Conservation (phyloP, 352 stramenopile species). For the Phytophthora pseudosyringae region DNA sequence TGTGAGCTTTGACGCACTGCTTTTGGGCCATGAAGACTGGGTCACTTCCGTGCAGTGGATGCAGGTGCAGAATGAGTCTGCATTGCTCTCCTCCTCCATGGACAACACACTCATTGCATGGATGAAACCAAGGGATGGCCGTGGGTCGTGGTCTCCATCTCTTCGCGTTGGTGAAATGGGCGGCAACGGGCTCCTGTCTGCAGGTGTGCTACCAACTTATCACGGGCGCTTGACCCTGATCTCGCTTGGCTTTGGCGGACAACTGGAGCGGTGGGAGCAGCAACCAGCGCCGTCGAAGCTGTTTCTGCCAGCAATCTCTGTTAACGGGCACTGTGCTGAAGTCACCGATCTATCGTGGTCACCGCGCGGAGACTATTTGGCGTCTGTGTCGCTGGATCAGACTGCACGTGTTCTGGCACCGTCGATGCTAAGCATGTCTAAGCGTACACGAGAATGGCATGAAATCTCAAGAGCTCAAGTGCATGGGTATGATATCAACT, state of each 20-base stretch:
- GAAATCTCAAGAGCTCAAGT: conserved; percentile 84
- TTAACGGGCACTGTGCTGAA: conserved; percentile 60
- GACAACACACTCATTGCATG: conserved; percentile 82
- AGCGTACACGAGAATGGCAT: conserved; percentile 35
- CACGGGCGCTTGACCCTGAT: conserved; percentile 54
- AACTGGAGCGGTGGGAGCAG: conserved; percentile 74
- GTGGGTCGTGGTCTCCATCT: conserved; percentile 49
- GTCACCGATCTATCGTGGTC: conserved; percentile 80
- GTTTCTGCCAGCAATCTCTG: conserved; percentile 56
- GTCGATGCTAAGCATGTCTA: neutral
- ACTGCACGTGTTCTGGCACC: conserved; percentile 65
- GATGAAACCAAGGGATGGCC: conserved; percentile 33
- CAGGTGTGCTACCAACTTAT: conserved; percentile 37
- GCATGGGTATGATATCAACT: conserved; percentile 86
- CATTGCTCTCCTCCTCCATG: conserved; percentile 75
- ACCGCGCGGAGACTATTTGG: conserved; percentile 60
- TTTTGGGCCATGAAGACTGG: conserved; percentile 83
- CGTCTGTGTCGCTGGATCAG: conserved; percentile 81
- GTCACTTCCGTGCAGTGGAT: conserved; percentile 77
- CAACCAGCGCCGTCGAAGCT: conserved; percentile 52
- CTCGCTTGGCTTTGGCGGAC: conserved; percentile 64
- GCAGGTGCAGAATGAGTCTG: conserved; percentile 20
- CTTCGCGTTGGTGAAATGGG: conserved; percentile 65
- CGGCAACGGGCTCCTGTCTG: conserved; percentile 60
- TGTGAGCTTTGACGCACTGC: conserved; percentile 69